Evolutionary conservation across 305 asterid genomes (phyloP), one percentile per base, ranked within the genome.

Genomic region (Fraxinus sp.): DNA sequence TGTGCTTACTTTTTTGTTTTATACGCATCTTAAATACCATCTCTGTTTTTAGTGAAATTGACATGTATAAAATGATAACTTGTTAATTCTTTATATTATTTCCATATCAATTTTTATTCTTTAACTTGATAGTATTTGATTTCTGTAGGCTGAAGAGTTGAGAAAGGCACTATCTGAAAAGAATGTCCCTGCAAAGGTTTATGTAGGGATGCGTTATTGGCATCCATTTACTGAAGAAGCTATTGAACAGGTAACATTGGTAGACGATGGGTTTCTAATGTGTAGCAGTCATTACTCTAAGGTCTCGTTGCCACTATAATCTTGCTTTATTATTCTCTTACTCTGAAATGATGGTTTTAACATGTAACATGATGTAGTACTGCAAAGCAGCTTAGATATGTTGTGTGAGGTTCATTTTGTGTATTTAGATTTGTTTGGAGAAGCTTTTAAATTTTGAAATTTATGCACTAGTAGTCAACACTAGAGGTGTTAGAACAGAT

Each of bases 171-270:
- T 96, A 28, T 88, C 74, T 36, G 90, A 75, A 79, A 94, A 94
- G 91, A 85, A 92, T 84, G 91, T 94, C 79, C 98, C 97, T 7
- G 99, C 98, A 79, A 91, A 93, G 85, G 98, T 96, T 85, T 96
- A 94, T 78, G 98, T 94, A 77, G 99, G 98, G 33, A 96, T 96
- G 99, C 98, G 98, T 74, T 94, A 96, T 89, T 96, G 98, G 99
- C 99, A 96, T 89, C 99, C 99, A 81, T 96, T 94, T 88, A 96
- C 98, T 20, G 98, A 96, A 87, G 99, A 96, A 89, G 98, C 99
- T 86, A 96, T 96, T 86, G 97, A 92, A 79, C 94, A 89, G 97
- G 98, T 95, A 87, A 20, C 52, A 77, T 52, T 11, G 7, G 70
- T 79, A 46, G 79, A 78, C 35, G 20, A 72, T 68, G 35, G 70